Percentiles rank a stretch among this genome's conserved stretches.
Evolutionary conservation across 2,329 filamentous ascomycete genomes (phyloP).

Genomic region (Lasiodiplodia theobromae): DNA sequence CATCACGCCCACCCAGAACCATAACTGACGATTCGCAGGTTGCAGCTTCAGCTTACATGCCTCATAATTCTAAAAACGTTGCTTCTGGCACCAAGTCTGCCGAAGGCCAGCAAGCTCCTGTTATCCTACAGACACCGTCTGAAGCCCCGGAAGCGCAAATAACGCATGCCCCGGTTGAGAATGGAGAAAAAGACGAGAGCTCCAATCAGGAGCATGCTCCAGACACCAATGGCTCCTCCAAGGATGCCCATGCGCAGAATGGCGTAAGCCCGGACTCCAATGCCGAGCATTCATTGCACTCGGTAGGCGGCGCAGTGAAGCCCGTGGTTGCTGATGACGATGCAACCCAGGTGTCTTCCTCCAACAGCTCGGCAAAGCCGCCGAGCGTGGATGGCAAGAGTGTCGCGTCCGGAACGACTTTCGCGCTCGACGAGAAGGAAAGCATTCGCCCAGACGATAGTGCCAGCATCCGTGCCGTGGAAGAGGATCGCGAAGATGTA

Average conservation of each 20-base stretch:
- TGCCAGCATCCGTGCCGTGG: conserved; percentile 87
- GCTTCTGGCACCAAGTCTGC: conserved; percentile 38
- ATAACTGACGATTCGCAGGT: conserved; percentile 44
- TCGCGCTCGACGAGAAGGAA: conserved; percentile 96
- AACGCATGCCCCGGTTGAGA: conserved; percentile 2
- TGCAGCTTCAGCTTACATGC: conserved; percentile 49
- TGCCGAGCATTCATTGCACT: conserved; percentile 10
- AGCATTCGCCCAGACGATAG: conserved; percentile 94
- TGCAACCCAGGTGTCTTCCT: conserved; percentile 57
- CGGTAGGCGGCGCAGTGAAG: conserved; percentile 18
- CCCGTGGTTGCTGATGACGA: conserved; percentile 48
- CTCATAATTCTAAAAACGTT: conserved; percentile 38
- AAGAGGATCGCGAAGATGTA: conserved; percentile 77
- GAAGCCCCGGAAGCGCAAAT: conserved; percentile 4
- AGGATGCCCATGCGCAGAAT: conserved; percentile 25
- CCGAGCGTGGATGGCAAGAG: conserved; percentile 93
- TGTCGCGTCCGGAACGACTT: conserved; percentile 90
- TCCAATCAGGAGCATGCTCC: conserved; percentile 6
- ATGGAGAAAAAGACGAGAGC: conserved; percentile 19
- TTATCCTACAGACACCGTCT: conserved; percentile 34
- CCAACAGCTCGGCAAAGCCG: conserved; percentile 76
- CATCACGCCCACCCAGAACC: not conserved
- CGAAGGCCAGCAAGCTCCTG: conserved; percentile 37
- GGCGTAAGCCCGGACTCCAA: conserved; percentile 24
- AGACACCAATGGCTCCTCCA: conserved; percentile 23